A percentile compares a stretch with the other conserved stretches of the same genome.
Conservation (phyloP, 2,329 filamentous ascomycete species). For the Cladosporium austrohemisphaericum region DNA sequence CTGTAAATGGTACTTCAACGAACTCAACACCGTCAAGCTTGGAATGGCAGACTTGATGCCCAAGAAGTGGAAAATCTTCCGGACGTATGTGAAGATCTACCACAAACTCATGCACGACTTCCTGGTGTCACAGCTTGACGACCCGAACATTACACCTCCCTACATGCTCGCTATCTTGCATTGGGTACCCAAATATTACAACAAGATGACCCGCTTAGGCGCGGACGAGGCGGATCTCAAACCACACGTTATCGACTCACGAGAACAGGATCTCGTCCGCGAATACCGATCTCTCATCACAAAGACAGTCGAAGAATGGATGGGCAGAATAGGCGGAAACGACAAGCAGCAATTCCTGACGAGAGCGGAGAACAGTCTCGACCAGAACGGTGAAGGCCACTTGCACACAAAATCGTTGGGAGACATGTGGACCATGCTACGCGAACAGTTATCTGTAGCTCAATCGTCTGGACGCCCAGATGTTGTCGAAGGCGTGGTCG, state of each 20-base stretch:
- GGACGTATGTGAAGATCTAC: conserved; percentile 85
- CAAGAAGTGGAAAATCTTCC: conserved; percentile 93
- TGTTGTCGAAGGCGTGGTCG: conserved; percentile 90
- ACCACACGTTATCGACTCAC: conserved; percentile 85
- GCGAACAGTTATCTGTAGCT: conserved; percentile 84
- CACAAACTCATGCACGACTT: conserved; percentile 96
- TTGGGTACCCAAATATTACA: conserved; percentile 94
- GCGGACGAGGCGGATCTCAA: conserved; percentile 68
- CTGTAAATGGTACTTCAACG: conserved; percentile 96
- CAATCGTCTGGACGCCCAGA: conserved; percentile 80
- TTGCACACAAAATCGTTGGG: conserved; percentile 89
- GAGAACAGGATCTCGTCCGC: conserved; percentile 83
- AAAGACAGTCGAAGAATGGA: conserved; percentile 94
- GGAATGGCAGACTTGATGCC: conserved; percentile 91
- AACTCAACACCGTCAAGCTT: conserved; percentile 88
- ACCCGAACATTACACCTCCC: conserved; percentile 76
- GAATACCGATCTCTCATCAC: conserved; percentile 96
- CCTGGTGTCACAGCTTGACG: conserved; percentile 75
- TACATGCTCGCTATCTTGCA: conserved; percentile 90
- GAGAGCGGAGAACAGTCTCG: conserved; percentile 74
- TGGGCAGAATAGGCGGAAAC: conserved; percentile 81
- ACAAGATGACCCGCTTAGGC: conserved; percentile 89
- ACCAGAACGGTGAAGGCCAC: conserved; percentile 82
- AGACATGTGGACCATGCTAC: conserved; percentile 96
- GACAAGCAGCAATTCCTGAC: conserved; percentile 79